These are phyloP conservation scores for Aureobasidium sp. DNA, from an alignment of 2,329 filamentous ascomycete genomes.

Conservation along the genomic window DNA sequence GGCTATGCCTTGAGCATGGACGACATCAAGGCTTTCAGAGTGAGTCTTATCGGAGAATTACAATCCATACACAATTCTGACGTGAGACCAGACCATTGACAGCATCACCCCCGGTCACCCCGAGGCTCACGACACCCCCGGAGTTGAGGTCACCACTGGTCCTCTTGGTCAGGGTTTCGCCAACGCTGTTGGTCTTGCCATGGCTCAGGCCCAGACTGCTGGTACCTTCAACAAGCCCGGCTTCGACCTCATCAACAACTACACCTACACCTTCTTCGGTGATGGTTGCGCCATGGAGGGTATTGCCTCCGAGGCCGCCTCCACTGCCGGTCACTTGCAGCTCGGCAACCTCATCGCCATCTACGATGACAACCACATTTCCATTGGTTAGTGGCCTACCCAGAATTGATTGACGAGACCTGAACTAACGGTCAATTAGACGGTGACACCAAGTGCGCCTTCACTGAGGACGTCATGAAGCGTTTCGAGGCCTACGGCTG, in stretches of 20 bases:
- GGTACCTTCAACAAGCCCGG: conserved; percentile 95
- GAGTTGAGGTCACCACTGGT: conserved; percentile 95
- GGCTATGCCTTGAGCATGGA: conserved; percentile 81
- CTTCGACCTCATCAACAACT: conserved; percentile 86
- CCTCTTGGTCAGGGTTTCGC: conserved; percentile 95
- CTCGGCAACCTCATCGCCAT: conserved; percentile 94
- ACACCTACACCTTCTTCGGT: conserved; percentile 95
- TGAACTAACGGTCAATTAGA: conserved; percentile 46
- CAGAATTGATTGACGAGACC: too few relatives aligned
- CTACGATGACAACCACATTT: conserved; percentile 99
- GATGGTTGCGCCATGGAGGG: conserved; percentile 99
- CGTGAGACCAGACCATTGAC: conserved; percentile 47
- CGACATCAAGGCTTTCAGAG: conserved; percentile 93
- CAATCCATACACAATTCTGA: conserved; percentile 17
- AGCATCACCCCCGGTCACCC: conserved; percentile 93
- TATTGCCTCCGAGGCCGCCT: conserved; percentile 86
- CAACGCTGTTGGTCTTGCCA: conserved; percentile 96
- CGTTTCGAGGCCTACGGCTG: conserved; percentile 96
- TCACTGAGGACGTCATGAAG: conserved; percentile 94
- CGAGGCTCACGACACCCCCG: conserved; percentile 91
- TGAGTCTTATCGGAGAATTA: conserved; percentile 44
- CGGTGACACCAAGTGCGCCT: conserved; percentile 89
- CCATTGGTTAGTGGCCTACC: too few relatives aligned
- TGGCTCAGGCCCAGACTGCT: conserved; percentile 86
- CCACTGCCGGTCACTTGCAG: conserved; percentile 90